These are phyloP conservation scores for Jimgerdemannia flammicorona DNA, from an alignment of 192 early-diverging fungal genomes.

Conservation along the genomic window DNA sequence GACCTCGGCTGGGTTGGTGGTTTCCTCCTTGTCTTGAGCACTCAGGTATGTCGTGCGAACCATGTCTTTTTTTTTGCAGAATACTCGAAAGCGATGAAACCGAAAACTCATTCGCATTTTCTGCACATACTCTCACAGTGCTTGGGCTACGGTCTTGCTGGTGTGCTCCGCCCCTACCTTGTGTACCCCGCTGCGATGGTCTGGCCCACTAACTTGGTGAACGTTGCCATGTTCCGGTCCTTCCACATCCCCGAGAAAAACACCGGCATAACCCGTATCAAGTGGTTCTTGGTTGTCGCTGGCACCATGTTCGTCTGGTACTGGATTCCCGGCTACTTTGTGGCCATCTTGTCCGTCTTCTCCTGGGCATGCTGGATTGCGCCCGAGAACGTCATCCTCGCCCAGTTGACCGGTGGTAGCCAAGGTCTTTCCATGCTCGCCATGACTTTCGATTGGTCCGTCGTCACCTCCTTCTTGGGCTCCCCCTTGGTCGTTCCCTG, in stretches of 20 bases:
- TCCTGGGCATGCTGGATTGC: constrained; percentile 52
- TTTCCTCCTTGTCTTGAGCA: constrained; percentile 40
- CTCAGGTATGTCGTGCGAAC: constrained; percentile 30
- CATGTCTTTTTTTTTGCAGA: neutral
- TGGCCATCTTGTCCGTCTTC: constrained; percentile 43
- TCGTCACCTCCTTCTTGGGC: constrained; percentile 34
- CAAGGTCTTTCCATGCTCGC: constrained; percentile 51
- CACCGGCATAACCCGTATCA: constrained; percentile 39
- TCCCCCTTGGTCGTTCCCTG: constrained; percentile 33
- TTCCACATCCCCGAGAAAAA: constrained; percentile 47
- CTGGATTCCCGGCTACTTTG: constrained; percentile 56
- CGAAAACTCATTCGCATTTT: too few relatives aligned
- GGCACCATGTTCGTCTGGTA: constrained; percentile 47
- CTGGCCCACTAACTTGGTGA: constrained; percentile 80
- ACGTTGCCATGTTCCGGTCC: constrained; percentile 72
- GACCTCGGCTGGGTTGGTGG: constrained; percentile 31
- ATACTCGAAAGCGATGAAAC: too few relatives aligned
- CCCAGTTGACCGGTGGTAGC: constrained; percentile 41
- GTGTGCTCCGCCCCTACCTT: constrained; percentile 71
- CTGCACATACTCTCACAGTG: constrained; percentile 10
- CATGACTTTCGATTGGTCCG: constrained; percentile 60
- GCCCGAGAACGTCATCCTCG: constrained; percentile 33
- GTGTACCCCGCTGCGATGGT: constrained; percentile 84
- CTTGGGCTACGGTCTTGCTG: constrained; percentile 56
- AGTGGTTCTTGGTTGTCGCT: constrained; percentile 57